phyloP scores from a whole-genome alignment of 2,329 filamentous ascomycete genomes.

The Aspergillus jensenii region DNA sequence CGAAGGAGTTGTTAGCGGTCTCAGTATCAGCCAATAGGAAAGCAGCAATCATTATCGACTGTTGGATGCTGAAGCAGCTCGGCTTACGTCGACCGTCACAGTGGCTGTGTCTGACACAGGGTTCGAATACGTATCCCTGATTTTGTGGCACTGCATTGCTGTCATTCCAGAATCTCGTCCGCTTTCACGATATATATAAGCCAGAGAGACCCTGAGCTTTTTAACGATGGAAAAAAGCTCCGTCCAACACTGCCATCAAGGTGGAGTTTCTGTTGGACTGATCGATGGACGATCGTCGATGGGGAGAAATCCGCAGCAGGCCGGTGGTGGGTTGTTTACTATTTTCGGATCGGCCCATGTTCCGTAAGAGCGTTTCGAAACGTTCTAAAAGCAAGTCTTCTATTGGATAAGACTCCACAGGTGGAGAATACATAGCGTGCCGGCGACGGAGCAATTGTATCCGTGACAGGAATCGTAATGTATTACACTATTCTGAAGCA shows the following conservation, averaged over 20 bases:
- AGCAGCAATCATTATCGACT: not conserved
- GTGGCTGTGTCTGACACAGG: not conserved
- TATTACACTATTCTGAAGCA: not conserved
- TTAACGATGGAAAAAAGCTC: not conserved
- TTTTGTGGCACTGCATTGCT: not conserved
- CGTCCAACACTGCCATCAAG: not conserved
- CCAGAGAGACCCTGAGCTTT: not conserved
- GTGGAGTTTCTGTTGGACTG: not conserved
- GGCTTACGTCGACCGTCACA: not conserved
- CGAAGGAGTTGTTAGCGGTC: not conserved
- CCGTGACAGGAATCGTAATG: not conserved
- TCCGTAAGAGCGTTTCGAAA: not conserved
- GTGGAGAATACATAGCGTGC: not conserved
- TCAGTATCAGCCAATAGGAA: not conserved
- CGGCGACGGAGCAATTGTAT: not conserved
- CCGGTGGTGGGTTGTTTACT: not conserved
- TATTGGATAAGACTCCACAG: not conserved
- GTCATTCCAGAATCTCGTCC: not conserved
- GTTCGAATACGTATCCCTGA: not conserved
- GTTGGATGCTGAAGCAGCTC: not conserved
- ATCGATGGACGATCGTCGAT: not conserved
- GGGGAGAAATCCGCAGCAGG: not conserved
- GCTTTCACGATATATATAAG: not conserved
- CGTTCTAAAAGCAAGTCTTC: not conserved
- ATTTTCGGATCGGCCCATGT: not conserved